Evolutionary conservation across 2,329 filamentous ascomycete species (phyloP).

Genomic region (Sclerotinia trifoliorum): DNA sequence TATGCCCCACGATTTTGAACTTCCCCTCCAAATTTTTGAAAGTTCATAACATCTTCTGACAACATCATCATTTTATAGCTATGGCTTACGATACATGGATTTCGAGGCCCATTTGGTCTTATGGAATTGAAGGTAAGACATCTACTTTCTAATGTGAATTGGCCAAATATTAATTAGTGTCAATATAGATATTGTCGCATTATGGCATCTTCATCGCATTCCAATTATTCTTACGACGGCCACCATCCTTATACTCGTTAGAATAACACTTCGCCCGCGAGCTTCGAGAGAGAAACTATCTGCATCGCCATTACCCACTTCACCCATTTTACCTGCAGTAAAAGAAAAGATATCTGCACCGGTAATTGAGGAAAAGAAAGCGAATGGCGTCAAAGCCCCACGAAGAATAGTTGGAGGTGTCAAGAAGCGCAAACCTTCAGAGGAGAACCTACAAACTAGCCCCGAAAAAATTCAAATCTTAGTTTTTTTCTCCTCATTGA

Average conservation of each 20-base stretch:
- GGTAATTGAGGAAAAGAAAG: constrained; percentile 29
- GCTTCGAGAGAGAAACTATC: constrained; percentile 38
- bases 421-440: constrained; percentile 34
- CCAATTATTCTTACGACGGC: constrained; percentile 45
- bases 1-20: constrained; percentile 8
- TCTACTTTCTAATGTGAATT: not conserved
- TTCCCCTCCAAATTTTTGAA: constrained; percentile 20
- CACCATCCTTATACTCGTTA: constrained; percentile 41
- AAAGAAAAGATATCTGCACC: constrained; percentile 30
- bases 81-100: constrained; percentile 25
- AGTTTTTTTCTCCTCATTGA: constrained; percentile 88
- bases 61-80: constrained; percentile 3
- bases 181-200: constrained; percentile 33
- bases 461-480: constrained; percentile 63
- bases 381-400: constrained; percentile 39
- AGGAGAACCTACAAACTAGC: constrained; percentile 36
- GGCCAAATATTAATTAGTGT: constrained; percentile 2
- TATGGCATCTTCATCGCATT: constrained; percentile 50
- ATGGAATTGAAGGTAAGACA: constrained; percentile 29
- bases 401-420: constrained; percentile 41
- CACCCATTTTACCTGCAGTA: constrained; percentile 28
- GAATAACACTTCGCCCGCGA: constrained; percentile 39
- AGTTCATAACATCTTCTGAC: not conserved
- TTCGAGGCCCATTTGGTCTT: constrained; percentile 25
- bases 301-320: constrained; percentile 34